Base-by-base conservation (phyloP, 2,329 filamentous ascomycete species). In the Cytospora piceae region DNA sequence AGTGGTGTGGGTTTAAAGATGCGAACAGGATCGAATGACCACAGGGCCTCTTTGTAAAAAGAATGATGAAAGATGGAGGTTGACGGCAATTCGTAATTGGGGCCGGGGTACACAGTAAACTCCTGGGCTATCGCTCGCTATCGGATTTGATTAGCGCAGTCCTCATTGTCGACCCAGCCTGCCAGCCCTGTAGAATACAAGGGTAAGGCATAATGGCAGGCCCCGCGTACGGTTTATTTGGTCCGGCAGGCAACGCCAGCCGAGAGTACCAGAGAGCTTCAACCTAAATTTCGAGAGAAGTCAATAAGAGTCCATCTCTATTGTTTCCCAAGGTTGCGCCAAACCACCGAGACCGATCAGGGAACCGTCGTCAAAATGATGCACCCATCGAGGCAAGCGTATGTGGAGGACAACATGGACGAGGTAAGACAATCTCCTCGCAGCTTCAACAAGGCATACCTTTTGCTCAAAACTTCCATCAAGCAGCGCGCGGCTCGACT, bases 331-430 rank as follows among this genome's bases (percentile, higher is more conserved):
- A 29, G 27, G 27, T 32, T 24, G 24, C 20, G 37, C 31, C 31
- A 31, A 5, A 42, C 3, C 46, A 27, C 7, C 20, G 17, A 11
- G 5, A 20, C 24, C 51, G 42, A 49, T 14, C 20, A 49, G n/a
- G 11, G n/a, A 49, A 49, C n/a, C 11, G 34, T 49, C 46, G 60
- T 49, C 78, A 81, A 73, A 70, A 87, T 85, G 81, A 88, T 96
- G 81, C 94, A 97, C 82, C 94, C 94, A 66, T 88, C 94, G 76
- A 87, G 95, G 70, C 90, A 94, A 79, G 94, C 94, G 52, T 97
- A 96, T 78, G 93, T 98, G 70, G 94, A 98, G 83, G 94, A 97
- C 75, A 88, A 82, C 53, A 83, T 87, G 74, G 78, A 83, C 61
- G 85, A 90, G 82, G 89, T 91, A 84, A 82, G 85, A 73, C 59